These are phyloP conservation scores for Cocos nucifera DNA, from an alignment of 176 grass and related monocot species.

Conservation along the genomic window DNA sequence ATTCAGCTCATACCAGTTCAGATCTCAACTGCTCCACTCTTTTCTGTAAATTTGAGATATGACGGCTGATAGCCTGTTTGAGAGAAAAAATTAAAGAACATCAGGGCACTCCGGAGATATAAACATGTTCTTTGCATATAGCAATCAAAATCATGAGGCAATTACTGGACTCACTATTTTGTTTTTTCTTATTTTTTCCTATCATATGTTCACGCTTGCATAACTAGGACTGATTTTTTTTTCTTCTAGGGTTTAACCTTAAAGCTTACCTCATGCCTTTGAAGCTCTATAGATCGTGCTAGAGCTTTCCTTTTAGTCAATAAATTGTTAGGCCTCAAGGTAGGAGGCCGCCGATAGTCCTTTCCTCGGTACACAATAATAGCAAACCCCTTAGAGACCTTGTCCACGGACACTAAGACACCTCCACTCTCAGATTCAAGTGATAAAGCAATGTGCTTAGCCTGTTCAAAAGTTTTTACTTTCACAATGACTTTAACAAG, in stretches of 20 bases:
- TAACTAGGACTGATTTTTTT: background rate
- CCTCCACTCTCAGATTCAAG: constrained; percentile 90
- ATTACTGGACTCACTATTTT: too few species aligned
- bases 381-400: constrained; percentile 84
- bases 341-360: constrained; percentile 49
- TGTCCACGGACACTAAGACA: constrained; percentile 82
- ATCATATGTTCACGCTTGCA: too few species aligned
- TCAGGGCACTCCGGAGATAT: too few species aligned
- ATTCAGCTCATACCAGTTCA: constrained; percentile 44
- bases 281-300: constrained; percentile 77
- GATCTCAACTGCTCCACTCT: constrained; percentile 55
- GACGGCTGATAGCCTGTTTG: constrained; percentile 48
- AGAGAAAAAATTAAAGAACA: background rate
- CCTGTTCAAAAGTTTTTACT: constrained; percentile 58
- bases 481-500: constrained; percentile 78
- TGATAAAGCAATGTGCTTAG: constrained; percentile 56
- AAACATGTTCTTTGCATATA: too few species aligned
- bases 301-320: constrained; percentile 81
- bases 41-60: constrained; percentile 57
- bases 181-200: too few species aligned
- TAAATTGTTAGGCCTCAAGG: constrained; percentile 65
- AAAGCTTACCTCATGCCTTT: constrained; percentile 63
- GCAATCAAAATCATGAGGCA: too few species aligned
- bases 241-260: background rate
- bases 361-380: constrained; percentile 78